Conservation (phyloP, 1,139 yeast species). For the Protomyces inundatus region DNA sequence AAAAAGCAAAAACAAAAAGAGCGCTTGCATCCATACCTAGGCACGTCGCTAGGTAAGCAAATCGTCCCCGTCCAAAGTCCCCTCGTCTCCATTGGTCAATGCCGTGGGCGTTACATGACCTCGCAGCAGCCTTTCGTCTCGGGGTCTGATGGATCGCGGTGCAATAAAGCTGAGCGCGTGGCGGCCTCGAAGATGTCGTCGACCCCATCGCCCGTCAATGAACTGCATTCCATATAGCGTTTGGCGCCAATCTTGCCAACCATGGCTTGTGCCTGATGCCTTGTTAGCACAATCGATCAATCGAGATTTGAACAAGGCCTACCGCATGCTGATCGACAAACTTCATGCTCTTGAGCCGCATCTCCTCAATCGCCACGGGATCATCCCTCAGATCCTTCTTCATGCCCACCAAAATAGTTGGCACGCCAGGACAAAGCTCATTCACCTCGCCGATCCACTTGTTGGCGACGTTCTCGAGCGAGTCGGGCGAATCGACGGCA, state of each 20-base stretch:
- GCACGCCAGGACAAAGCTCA: slow-evolving; percentile 77
- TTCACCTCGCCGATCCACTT: slow-evolving; percentile 69
- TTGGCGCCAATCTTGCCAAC: slow-evolving; percentile 85
- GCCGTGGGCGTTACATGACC: slow-evolving; percentile 30
- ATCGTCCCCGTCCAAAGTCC: no score
- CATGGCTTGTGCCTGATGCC: slow-evolving; percentile 58
- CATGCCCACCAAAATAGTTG: slow-evolving; percentile 80
- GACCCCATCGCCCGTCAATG: slow-evolving; percentile 58
- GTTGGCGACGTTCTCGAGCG: slow-evolving; percentile 56
- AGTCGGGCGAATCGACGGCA: slow-evolving; percentile 59
- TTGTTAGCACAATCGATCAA: neutral
- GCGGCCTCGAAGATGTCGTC: slow-evolving; percentile 36
- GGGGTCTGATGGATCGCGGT: slow-evolving; percentile 29
- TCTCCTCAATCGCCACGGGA: slow-evolving; percentile 65
- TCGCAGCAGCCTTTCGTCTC: slow-evolving; percentile 33
- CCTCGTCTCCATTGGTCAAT: no score
- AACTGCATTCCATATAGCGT: slow-evolving; percentile 86
- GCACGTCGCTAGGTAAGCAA: no score
- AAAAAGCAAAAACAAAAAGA: no score
- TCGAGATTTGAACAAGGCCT: neutral
- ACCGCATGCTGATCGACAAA: slow-evolving; percentile 67
- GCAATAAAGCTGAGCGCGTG: slow-evolving; percentile 44
- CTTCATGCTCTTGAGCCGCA: slow-evolving; percentile 67
- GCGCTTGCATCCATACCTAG: no score
- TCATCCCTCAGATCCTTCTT: slow-evolving; percentile 86